Percentiles rank a stretch among this genome's conserved stretches.
Conservation (phyloP, 1,139 yeast genomes). For the Geotrichum restrictum region DNA sequence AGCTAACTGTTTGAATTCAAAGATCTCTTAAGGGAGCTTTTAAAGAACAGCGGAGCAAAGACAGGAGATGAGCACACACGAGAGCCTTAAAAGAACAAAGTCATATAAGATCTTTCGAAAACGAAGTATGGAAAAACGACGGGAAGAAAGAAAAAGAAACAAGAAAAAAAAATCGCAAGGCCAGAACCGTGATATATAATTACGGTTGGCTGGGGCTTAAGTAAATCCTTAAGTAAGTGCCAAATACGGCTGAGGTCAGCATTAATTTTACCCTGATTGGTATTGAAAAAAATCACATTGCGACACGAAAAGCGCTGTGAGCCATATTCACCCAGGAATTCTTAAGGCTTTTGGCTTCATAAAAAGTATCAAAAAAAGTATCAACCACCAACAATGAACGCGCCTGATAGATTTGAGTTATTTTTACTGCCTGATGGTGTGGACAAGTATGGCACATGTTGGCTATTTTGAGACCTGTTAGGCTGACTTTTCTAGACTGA, state of each 20-base stretch:
- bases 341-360: too few species aligned
- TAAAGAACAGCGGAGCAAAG: not conserved
- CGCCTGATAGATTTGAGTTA: slow-evolving; percentile 97
- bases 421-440: slow-evolving; percentile 97
- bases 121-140: not conserved
- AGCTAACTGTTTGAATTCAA: too few species aligned
- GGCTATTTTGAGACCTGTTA: not conserved
- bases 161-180: slow-evolving; percentile 6
- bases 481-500: slow-evolving; percentile 45
- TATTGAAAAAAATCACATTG: not conserved
- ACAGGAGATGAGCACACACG: not conserved
- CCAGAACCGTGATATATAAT: slow-evolving; percentile 1
- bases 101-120: not conserved
- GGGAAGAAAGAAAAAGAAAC: slow-evolving; percentile 1
- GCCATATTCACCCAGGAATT: not conserved
- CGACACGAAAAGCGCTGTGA: not conserved
- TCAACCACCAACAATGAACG: slow-evolving; percentile 61
- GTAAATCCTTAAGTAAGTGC: not conserved
- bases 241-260: not conserved
- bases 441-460: slow-evolving; percentile 45
- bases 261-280: slow-evolving; percentile 1
- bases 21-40: not conserved
- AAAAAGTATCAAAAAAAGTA: too few species aligned
- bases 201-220: not conserved
- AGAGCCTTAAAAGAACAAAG: not conserved